A percentile compares a stretch with the other conserved stretches of the same genome.
These are phyloP conservation scores for Colletotrichum melonis DNA, from an alignment of 2,329 filamentous ascomycete species.

Conservation along the genomic window DNA sequence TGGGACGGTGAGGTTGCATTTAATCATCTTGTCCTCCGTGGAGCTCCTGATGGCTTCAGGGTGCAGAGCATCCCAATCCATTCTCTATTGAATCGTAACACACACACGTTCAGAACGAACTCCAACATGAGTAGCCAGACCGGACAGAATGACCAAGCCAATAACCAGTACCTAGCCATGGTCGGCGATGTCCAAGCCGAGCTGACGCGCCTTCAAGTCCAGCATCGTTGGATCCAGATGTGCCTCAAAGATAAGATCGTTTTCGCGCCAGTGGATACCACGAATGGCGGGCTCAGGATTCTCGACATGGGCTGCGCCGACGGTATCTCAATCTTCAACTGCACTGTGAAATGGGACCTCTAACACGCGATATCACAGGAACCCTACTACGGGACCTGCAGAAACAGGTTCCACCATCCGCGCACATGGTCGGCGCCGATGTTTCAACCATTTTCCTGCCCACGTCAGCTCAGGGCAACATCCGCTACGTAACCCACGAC, in stretches of 20 bases:
- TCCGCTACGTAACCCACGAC: conserved; percentile 28
- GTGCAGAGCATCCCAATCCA: background rate
- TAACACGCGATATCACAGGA: conserved; percentile 12
- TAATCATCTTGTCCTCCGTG: background rate
- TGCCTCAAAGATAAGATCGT: conserved; percentile 24
- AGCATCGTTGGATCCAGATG: conserved; percentile 33
- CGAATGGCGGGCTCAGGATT: conserved; percentile 22
- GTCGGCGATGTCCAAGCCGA: conserved; percentile 33
- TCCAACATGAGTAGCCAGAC: background rate
- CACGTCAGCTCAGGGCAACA: conserved; percentile 26
- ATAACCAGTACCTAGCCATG: conserved; percentile 5
- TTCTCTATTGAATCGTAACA: background rate
- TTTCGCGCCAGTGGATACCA: conserved; percentile 33
- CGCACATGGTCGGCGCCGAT: conserved; percentile 34
- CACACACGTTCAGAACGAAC: background rate
- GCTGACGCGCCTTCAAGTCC: conserved; percentile 33
- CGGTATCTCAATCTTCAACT: conserved; percentile 6
- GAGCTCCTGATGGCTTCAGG: background rate
- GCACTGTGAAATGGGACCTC: background rate
- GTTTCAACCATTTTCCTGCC: conserved; percentile 31
- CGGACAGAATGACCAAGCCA: background rate
- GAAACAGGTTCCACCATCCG: conserved; percentile 30
- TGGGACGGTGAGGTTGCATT: background rate
- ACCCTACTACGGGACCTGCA: conserved; percentile 35
- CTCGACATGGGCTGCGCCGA: conserved; percentile 37